phyloP scores from a whole-genome alignment of 768 basidiomycete species.

The Suillus occidentalis region DNA sequence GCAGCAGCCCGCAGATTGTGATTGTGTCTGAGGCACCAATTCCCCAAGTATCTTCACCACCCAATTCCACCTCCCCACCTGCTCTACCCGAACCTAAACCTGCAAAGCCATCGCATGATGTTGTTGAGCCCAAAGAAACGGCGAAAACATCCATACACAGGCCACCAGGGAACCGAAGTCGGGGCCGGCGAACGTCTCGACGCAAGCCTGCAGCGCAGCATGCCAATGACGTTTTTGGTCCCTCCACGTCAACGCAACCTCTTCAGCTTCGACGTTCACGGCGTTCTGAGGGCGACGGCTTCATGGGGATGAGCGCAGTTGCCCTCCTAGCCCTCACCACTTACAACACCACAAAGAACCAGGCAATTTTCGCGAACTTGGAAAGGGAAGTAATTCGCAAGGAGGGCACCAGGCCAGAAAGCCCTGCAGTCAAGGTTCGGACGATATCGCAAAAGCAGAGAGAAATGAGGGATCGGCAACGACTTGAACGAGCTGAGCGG shows the following conservation, averaged over 20 bases:
- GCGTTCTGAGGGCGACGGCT: slow-evolving; percentile 40
- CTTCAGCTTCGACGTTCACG: slow-evolving; percentile 42
- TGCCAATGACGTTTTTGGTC: slow-evolving; percentile 40
- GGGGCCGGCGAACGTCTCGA: slow-evolving; percentile 52
- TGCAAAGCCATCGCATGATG: slow-evolving; percentile 17
- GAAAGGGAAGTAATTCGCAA: slow-evolving; percentile 72
- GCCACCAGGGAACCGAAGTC: slow-evolving; percentile 9
- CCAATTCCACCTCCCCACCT: not conserved
- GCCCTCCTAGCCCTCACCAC: slow-evolving; percentile 70
- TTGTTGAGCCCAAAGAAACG: slow-evolving; percentile 12
- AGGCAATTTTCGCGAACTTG: slow-evolving; percentile 59
- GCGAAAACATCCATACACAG: slow-evolving; percentile 5
- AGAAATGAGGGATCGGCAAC: slow-evolving; percentile 56
- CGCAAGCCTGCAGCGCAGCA: slow-evolving; percentile 42
- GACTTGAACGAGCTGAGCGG: slow-evolving; percentile 60
- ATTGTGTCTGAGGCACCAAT: not conserved
- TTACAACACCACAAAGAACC: slow-evolving; percentile 72
- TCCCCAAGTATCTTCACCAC: not conserved
- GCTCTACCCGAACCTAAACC: slow-evolving; percentile 18
- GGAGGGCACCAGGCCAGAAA: slow-evolving; percentile 71
- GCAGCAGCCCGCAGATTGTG: not conserved
- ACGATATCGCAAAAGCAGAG: slow-evolving; percentile 66
- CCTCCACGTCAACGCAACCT: slow-evolving; percentile 27
- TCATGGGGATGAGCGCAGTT: slow-evolving; percentile 66
- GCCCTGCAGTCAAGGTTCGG: slow-evolving; percentile 72